Evolutionary conservation across 305 asterid genomes (phyloP).

Genomic region (Stenogyne calaminthoides): DNA sequence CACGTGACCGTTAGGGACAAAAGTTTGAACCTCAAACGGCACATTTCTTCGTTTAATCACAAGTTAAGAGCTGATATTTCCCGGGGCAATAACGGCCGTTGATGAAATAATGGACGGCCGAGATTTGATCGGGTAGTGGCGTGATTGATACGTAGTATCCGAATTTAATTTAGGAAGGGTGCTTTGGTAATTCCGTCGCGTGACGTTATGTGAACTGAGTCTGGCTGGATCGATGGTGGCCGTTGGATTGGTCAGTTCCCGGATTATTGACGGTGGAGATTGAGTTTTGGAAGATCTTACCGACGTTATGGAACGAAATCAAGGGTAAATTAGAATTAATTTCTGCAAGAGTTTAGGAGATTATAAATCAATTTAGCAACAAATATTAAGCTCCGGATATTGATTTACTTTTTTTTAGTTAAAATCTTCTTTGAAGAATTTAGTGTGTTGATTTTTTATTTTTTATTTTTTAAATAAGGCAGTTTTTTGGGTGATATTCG

Average conservation of each 20-base stretch:
- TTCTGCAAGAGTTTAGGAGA: not conserved
- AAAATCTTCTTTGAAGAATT: not conserved
- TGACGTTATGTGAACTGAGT: constrained; percentile 16
- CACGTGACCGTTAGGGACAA: constrained; percentile 66
- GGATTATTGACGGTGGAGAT: constrained; percentile 25
- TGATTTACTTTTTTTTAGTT: not conserved
- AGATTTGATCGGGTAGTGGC: constrained; percentile 25
- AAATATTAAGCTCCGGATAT: constrained; percentile 10
- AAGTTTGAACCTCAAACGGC: constrained; percentile 97
- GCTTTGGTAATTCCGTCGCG: not conserved
- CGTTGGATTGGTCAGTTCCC: constrained; percentile 20
- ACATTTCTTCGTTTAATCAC: constrained; percentile 37
- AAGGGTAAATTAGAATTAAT: not conserved
- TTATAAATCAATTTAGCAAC: constrained; percentile 16
- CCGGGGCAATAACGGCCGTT: constrained; percentile 49
- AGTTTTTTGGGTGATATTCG: not conserved
- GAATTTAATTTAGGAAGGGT: constrained; percentile 17
- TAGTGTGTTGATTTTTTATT: not conserved
- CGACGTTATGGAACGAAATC: not conserved
- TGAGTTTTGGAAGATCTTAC: constrained; percentile 11
- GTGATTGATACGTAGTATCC: constrained; percentile 32
- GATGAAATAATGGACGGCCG: not conserved
- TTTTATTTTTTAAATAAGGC: not conserved
- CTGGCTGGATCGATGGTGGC: not conserved
- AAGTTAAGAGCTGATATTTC: constrained; percentile 31